Conservation (phyloP, 169 alveolate genomes). For the Eimeria sp. region DNA sequence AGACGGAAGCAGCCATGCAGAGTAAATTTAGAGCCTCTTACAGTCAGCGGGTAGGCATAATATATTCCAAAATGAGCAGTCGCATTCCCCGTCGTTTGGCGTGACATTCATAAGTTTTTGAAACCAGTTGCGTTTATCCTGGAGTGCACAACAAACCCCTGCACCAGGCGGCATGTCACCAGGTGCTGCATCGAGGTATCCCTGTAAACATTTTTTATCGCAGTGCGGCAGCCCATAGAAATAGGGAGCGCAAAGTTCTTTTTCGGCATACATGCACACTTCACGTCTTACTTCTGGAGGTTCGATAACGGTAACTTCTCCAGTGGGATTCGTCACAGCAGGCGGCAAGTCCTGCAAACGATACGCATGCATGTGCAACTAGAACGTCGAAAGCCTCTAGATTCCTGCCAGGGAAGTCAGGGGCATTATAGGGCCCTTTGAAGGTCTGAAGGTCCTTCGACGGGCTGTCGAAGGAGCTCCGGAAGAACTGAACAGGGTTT, state of each 20-base stretch:
- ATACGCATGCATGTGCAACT: neutral
- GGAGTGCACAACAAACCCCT: constrained; percentile 7
- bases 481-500: neutral
- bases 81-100: constrained; percentile 71
- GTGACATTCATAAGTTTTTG: constrained; percentile 60
- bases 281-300: constrained; percentile 30
- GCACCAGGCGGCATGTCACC: neutral
- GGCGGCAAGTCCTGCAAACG: constrained; percentile 59
- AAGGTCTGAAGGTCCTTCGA: neutral
- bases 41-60: constrained; percentile 71
- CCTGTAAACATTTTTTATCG: neutral
- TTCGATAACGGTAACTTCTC: constrained; percentile 61
- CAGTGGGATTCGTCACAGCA: constrained; percentile 50
- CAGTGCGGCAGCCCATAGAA: neutral
- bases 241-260: neutral
- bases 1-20: neutral
- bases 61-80: constrained; percentile 58
- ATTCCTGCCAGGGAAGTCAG: neutral
- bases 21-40: neutral
- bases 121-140: constrained; percentile 63
- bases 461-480: neutral
- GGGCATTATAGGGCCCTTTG: neutral
- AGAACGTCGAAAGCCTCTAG: neutral
- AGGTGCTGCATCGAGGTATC: neutral
- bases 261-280: neutral